phyloP scores from a whole-genome alignment of 2,329 filamentous ascomycete species.

The Beauveria rudraprayagi region DNA sequence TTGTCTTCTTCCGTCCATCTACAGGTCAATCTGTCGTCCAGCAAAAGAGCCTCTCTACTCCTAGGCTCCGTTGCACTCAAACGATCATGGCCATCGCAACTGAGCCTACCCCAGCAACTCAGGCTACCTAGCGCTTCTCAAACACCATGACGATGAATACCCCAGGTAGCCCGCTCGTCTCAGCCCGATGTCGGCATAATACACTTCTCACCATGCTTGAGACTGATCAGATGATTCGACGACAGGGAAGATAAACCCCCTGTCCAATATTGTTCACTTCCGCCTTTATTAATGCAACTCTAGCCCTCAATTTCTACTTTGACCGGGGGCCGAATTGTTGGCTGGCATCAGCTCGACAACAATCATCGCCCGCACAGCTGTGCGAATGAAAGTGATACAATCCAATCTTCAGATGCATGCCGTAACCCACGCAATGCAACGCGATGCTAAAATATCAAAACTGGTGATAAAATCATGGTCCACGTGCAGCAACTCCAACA shows the following conservation, averaged over 20 bases:
- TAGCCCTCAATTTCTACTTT: neutral
- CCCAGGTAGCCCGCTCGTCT: neutral
- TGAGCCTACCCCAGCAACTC: neutral
- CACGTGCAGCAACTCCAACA: neutral
- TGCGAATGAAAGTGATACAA: neutral
- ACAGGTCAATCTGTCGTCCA: too few species aligned
- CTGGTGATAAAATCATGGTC: neutral
- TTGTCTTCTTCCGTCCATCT: neutral
- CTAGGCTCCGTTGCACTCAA: neutral
- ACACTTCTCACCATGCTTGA: neutral
- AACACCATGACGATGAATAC: neutral
- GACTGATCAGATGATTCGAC: neutral
- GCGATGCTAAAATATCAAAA: conserved; percentile 7
- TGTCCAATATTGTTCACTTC: neutral
- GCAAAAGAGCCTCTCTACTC: neutral
- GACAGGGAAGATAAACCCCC: neutral
- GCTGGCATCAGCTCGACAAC: too few species aligned
- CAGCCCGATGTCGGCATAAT: neutral
- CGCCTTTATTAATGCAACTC: neutral
- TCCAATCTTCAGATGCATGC: neutral
- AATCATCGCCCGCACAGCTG: neutral
- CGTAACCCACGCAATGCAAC: conserved; percentile 2
- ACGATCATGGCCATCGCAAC: neutral
- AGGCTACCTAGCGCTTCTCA: too few species aligned
- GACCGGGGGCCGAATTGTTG: too few species aligned